Base-by-base conservation (phyloP, 2,329 filamentous ascomycete species). In the Intubia oerlemansii region DNA sequence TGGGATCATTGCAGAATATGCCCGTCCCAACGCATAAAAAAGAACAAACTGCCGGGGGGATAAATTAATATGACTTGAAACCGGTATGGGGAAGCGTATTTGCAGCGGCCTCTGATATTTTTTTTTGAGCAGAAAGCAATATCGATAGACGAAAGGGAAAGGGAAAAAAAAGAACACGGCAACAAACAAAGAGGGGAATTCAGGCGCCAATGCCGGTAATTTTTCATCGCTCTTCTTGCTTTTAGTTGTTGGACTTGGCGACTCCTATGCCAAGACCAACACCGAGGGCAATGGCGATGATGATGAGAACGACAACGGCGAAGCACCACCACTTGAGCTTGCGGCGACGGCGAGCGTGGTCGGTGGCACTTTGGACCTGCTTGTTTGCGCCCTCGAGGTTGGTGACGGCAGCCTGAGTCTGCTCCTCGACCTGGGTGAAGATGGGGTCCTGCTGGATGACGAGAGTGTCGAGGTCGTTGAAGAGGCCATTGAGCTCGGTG, bases 271-370 rank as follows among this genome's bases (percentile, higher is more conserved):
- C 62, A 10, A 70, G 45, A 32, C 57, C 63, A 35, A 72, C 57
- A 31, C 57, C 63, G 19, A 67, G 45, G 7, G 52, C 57, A 32
- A 69, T 51, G 36, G 54, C 57, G 29, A 72, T 45, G 41, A 66
- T 48, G 45, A 71, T 66, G 45, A 72, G 53, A 14, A 66, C 39
- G 27, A 56, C 53, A 34, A 82, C 56, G 35, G 68, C 51, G 35
- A 78, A 54, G 44, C 73, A 79, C 63, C 66, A 81, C 78, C 79
- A 84, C 59, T 85, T 85, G 52, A 80, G 64, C 56, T 70, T 77
- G 42, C 76, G 64, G 40, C 66, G 62, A 40, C 66, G 61, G 38
- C 64, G 59, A 28, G 76, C 77, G 41, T 64, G 63, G 37, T 64
- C 57, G 39, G 74, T 77, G 34, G 71, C 77, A 44, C 66, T 59